A percentile compares a stretch with the other conserved stretches of the same genome.
Evolutionary conservation across 192 early-diverging fungal genomes (phyloP).

Genomic region (Haplosporangium gracile): DNA sequence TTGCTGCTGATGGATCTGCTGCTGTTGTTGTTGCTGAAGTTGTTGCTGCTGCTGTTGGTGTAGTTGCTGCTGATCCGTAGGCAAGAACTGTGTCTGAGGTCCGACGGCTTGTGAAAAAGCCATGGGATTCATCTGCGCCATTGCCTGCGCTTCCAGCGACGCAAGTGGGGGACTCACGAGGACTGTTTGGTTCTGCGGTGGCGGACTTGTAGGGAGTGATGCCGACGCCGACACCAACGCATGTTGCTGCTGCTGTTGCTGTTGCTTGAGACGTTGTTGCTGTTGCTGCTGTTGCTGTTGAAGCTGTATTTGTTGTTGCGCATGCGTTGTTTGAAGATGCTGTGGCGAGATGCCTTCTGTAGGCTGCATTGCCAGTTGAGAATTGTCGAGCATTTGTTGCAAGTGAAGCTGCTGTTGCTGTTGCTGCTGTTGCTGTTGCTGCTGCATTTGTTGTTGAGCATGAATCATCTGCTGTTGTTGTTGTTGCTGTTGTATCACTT

Average conservation of each 20-base stretch:
- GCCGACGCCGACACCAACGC: background rate
- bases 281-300: slow-evolving; percentile 19
- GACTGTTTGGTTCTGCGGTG: slow-evolving; percentile 18
- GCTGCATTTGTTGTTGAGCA: slow-evolving; percentile 25
- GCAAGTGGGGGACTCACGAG: slow-evolving; percentile 15
- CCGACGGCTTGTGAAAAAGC: slow-evolving; percentile 32
- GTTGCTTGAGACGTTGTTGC: slow-evolving; percentile 15
- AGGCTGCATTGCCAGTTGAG: slow-evolving; percentile 20
- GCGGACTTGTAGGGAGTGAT: slow-evolving; percentile 17
- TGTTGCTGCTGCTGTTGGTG: slow-evolving; percentile 5
- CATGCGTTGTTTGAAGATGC: slow-evolving; percentile 13
- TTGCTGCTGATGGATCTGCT: slow-evolving; percentile 19
- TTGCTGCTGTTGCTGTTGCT: slow-evolving; percentile 23
- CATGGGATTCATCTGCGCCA: slow-evolving; percentile 18
- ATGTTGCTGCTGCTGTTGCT: slow-evolving; percentile 24
- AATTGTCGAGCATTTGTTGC: slow-evolving; percentile 21
- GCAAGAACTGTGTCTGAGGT: slow-evolving; percentile 19
- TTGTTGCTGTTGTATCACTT: slow-evolving; percentile 21
- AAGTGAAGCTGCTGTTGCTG: slow-evolving; percentile 30
- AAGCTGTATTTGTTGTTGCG: slow-evolving; percentile 12
- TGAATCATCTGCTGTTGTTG: slow-evolving; percentile 28
- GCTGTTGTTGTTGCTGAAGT: slow-evolving; percentile 8
- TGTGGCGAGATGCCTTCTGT: slow-evolving; percentile 31
- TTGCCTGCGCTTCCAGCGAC: slow-evolving; percentile 19
- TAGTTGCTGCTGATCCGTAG: slow-evolving; percentile 16